phyloP scores from a whole-genome alignment of 352 stramenopile genomes.

The Pythium oligandrum region DNA sequence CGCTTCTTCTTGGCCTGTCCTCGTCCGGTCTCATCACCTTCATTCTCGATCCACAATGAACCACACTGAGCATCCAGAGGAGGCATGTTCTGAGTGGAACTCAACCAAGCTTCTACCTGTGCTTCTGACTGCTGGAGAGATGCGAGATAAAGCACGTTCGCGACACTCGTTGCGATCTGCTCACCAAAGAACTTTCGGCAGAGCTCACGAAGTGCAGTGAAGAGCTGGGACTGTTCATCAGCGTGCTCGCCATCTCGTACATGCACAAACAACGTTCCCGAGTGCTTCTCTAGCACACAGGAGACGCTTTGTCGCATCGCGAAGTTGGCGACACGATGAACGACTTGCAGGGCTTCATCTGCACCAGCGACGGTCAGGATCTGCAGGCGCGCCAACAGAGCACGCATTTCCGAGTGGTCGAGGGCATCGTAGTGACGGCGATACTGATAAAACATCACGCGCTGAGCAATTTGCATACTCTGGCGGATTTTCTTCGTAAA shows the following conservation, averaged over 20 bases:
- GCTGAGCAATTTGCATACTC: conserved; percentile 41
- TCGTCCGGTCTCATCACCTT: neutral
- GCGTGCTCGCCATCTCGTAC: no score
- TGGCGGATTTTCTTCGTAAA: conserved; percentile 3
- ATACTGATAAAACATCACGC: conserved; percentile 49
- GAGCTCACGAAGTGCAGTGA: conserved; percentile 51
- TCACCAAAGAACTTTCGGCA: conserved; percentile 47
- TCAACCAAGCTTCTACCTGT: conserved; percentile 50
- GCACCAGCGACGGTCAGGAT: conserved; percentile 36
- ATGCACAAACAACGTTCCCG: neutral
- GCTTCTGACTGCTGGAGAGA: conserved; percentile 39
- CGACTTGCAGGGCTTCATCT: conserved; percentile 24
- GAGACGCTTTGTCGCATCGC: conserved; percentile 15
- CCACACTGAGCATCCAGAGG: conserved; percentile 21
- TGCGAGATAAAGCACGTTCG: conserved; percentile 71
- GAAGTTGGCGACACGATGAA: conserved; percentile 43
- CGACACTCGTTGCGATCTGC: conserved; percentile 38
- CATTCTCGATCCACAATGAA: conserved; percentile 26
- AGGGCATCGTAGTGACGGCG: conserved; percentile 33
- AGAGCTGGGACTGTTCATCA: conserved; percentile 17
- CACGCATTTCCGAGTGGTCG: conserved; percentile 24
- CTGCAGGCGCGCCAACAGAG: conserved; percentile 24
- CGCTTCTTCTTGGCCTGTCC: conserved; percentile 1
- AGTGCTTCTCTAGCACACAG: conserved; percentile 45
- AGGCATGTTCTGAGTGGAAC: conserved; percentile 50